These are phyloP conservation scores for Myxozyma kluyveri DNA, from an alignment of 805 yeast genomes.

Conservation along the genomic window DNA sequence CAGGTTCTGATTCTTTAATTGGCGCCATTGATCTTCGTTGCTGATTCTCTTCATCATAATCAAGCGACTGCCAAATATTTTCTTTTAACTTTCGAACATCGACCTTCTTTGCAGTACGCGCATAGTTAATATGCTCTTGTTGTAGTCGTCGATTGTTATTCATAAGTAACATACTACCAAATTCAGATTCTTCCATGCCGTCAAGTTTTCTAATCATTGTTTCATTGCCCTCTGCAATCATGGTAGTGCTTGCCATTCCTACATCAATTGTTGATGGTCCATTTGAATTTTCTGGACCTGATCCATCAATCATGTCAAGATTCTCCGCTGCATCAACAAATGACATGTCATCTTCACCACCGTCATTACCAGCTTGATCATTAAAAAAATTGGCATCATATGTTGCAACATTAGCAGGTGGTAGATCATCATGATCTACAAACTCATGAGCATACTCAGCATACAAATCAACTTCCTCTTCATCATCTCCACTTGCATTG, in stretches of 20 bases:
- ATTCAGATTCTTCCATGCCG: constrained; percentile 23
- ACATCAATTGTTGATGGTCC: not conserved
- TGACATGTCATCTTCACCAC: constrained; percentile 5
- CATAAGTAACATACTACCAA: constrained; percentile 27
- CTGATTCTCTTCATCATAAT: constrained; percentile 32
- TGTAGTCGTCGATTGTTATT: constrained; percentile 17
- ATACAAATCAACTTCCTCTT: constrained; percentile 37
- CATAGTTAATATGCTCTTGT: constrained; percentile 49
- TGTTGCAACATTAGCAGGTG: not conserved
- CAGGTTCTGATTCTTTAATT: constrained; percentile 23
- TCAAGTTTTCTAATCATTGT: constrained; percentile 13
- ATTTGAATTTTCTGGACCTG: not conserved
- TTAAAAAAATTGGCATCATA: constrained; percentile 36
- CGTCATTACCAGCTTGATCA: constrained; percentile 32
- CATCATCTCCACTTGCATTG: not conserved
- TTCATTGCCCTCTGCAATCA: not conserved
- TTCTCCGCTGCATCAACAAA: constrained; percentile 20
- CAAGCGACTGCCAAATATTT: constrained; percentile 62
- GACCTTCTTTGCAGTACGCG: constrained; percentile 73
- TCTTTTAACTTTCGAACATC: constrained; percentile 71
- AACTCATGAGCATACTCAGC: constrained; percentile 20
- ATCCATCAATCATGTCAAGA: constrained; percentile 5
- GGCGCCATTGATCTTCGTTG: constrained; percentile 30
- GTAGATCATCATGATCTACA: constrained; percentile 16
- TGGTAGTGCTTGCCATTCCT: too few relatives aligned